Evolutionary conservation across 768 basidiomycete species (phyloP).

Genomic region (Phanerodontia chrysosporium): DNA sequence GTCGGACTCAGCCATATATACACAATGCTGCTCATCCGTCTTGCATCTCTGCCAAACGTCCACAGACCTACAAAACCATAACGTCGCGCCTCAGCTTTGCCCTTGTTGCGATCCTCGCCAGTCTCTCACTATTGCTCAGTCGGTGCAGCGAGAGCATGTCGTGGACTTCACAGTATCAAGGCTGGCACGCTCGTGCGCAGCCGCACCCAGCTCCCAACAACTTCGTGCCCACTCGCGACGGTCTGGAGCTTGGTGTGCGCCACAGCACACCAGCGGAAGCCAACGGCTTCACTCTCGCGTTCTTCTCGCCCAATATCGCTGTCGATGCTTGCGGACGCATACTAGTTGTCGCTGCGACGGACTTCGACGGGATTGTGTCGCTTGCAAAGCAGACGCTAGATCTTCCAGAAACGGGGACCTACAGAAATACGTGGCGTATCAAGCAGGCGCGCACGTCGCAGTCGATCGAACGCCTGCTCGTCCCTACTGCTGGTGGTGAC

Average conservation of each 20-base stretch:
- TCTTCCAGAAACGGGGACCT: slow-evolving; percentile 18
- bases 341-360: slow-evolving; percentile 6
- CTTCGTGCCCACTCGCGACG: slow-evolving; percentile 15
- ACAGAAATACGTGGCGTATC: slow-evolving; percentile 21
- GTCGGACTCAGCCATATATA: not conserved
- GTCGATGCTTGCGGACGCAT: slow-evolving; percentile 19
- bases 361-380: slow-evolving; percentile 13
- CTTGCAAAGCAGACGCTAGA: slow-evolving; percentile 11
- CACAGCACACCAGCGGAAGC: slow-evolving; percentile 18
- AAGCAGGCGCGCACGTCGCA: slow-evolving; percentile 14
- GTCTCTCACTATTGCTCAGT: no score
- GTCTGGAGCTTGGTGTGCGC: slow-evolving; percentile 16
- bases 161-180: slow-evolving; percentile 3
- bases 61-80: no score
- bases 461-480: slow-evolving; percentile 20
- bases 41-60: not conserved
- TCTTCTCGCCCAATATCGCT: slow-evolving; percentile 22
- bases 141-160: not conserved
- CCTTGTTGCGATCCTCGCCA: no score
- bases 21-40: not conserved
- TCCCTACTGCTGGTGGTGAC: not conserved
- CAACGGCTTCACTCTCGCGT: slow-evolving; percentile 20
- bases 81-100: no score
- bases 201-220: slow-evolving; percentile 10
- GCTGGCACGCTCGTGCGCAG: slow-evolving; percentile 17